Evolutionary conservation across 2,329 filamentous ascomycete genomes (phyloP), one percentile per base, ranked within the genome.

Genomic region (Epicoccum sorghinum): DNA sequence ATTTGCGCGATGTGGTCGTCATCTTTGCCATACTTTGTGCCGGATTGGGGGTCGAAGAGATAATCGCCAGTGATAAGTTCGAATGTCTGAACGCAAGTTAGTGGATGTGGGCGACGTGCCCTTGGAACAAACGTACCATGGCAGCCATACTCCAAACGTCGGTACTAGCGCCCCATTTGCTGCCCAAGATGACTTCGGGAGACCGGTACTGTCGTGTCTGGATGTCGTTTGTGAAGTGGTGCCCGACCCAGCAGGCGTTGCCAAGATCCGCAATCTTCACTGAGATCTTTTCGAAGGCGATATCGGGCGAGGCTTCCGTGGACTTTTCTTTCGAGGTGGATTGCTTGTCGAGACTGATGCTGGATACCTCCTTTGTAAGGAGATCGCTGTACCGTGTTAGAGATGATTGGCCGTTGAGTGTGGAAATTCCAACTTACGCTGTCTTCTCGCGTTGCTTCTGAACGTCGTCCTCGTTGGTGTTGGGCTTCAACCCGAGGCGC

Each of bases 101-200:
- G 33, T 6, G 10, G 18, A 14, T 23, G 42, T 12, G n/a, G 6
- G 25, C 12, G 14, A 32, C 13, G 24, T 24, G 39, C 12, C 13
- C 10, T 9, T 7, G n/a, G n/a, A 23, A 9, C 2, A 43, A 4
- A 49, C 86, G 68, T 83, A 98, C 95, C 95, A 99, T 99, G 64
- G 90, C 90, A 55, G 95, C 93, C 95, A 99, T 99, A 78, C 93
- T 98, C 95, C 95, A 99, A 7, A 98, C 90, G 77, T 99, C 95
- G 1, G 95, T 98, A 73, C 93, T 98, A n/a, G 95, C 95, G 64
- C 95, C 95, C 95, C 95, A 99, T 80, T 98, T 98, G 3, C 92
- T 87, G 35, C 95, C 95, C 18, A 99, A 80, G 57, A 99, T 98
- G 52, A 99, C 95, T 77, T 99, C 95, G 1, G 95, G 95, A 1